Base-by-base conservation (phyloP, 1,284 basidiomycete species). In the Pholiota adiposa region DNA sequence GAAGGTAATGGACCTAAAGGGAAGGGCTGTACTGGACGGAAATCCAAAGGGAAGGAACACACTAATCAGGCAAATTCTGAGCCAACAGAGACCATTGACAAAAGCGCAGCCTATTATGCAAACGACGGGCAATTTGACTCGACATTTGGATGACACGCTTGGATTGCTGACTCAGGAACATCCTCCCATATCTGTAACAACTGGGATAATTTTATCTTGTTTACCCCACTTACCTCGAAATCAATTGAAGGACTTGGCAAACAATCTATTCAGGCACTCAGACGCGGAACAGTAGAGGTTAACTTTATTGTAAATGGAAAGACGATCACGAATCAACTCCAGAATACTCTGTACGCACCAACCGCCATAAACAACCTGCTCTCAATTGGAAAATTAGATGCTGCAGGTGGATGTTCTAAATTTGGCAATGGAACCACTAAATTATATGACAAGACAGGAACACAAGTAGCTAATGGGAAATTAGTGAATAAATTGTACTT, bases 131-230 rank as follows among this genome's bases (percentile, higher is more conserved):
- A 48, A 25, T 23, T 19, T 21, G 19, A 48, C 18, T 18, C 9
- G 23, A 23, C 23, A 23, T 48, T 48, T 21, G 12, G 23, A 48
- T 25, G 53, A 58, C 61, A 59, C 50, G 61, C 63, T 25, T 70
- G 69, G 69, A 23, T 63, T 2, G 53, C 67, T 0, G 68, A 70
- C 33, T 69, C 61, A 7, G 64, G 58, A 2, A 66, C 61, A 11
- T 69, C 68, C 11, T 66, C 62, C 40, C 68, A 70, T 52, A 66
- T 69, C 21, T 68, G 63, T 58, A 63, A 63, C 6, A 46, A 31
- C 9, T 58, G 62, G 0, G 59, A 69, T 1, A 59, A 65, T 27
- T 70, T 70, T 33, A 58, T 48, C 11, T 56, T 66, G 3, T 70
- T 63, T 41, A 18, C 36, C 4, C 46, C 56, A 8, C 54, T 65